Evolutionary conservation across 371 early-diverging fungal genomes (phyloP), one percentile per base, ranked within the genome.

Genomic region (Rhizopus microsporus): DNA sequence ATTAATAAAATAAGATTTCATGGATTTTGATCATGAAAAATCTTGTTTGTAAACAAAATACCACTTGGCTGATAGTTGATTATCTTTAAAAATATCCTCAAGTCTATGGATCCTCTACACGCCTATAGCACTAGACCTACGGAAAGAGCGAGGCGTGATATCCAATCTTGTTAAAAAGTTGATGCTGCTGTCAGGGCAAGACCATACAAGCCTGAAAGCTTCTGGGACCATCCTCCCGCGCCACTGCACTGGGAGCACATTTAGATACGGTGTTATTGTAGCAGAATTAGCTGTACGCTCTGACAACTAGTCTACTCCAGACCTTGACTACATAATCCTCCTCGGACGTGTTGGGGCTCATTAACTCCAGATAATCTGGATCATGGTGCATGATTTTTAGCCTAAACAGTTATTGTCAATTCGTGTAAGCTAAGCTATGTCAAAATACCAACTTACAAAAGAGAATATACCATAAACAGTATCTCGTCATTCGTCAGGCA

Each of bases 391-490:
- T 40, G 31, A 5, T 40, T 52, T 40, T 23, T 12, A 52, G 30
- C 40, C 52, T 52, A 52, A 3, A 52, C 38, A 52, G 30, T 39
- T 40, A 52, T 52, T 33, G 34, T 32, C 49, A 33, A 49, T 33
- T 49, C 38, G 29, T 13, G 31, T 13, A 40, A 52, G 23, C 40
- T 32, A 52, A 40, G 40, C 30, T 52, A 40, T 52, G 40, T 40
- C 52, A 52, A 52, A 29, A 30, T 40, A 52, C 8, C 42, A 52
- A 52, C 40, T 40, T 52, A 37, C 10, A 50, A 50, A 46, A 2
- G 31, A 1, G 46, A 46, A 29, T 46, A 46, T 16, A 9, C 29
- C n/a, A 46, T 46, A 29, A 46, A 46, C 23, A 29, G 29, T 5
- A 29, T 46, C 5, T 46, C 4, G 7, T 46, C 13, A 46, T 46